Base-by-base conservation (phyloP, 805 yeast genomes). In the Yarrowia deformans region DNA sequence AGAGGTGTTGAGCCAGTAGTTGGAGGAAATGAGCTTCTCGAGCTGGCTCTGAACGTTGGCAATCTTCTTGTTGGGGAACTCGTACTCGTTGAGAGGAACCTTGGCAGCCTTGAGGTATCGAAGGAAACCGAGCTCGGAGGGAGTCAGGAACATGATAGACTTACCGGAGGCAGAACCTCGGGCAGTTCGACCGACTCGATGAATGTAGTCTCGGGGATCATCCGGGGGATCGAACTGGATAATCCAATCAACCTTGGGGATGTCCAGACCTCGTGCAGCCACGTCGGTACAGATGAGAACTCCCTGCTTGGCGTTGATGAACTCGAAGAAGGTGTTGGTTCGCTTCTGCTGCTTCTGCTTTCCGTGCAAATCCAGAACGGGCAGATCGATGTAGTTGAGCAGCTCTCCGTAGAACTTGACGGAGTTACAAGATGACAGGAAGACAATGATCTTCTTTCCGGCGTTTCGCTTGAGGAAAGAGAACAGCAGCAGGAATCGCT, bases 191-290 rank as follows among this genome's bases (percentile, higher is more conserved):
- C 99, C 99, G 45, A 95, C 99, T 80, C 99, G 88, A 82, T 95
- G 99, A 74, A 95, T 95, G 79, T 95, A 95, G 81, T 95, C 98
- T 82, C 98, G 88, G 80, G 99, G 99, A 81, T 95, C 99, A 89
- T 95, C 99, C 79, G 99, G 99, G 69, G 99, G 99, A 79, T 95
- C 99, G 77, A 92, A 95, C 83, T 95, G 99, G 73, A 95, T 90
- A 76, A 95, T 95, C 99, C 99, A 95, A 82, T 96, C 99, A 69
- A 95, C 99, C 37, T 96, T 89, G 68, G 99, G 99, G 74, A 95
- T 95, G 83, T 95, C 99, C 73, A 95, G 86, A 32, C 99, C 99
- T 84, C 99, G 89, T 29, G 99, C 99, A 40, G 99, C 99, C 73
- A 95, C 99, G 80, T 95, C 99, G 0, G 99, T 95, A 82, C 98